phyloP scores from a whole-genome alignment of 148 eudicot species.

The Polygonum aviculare region DNA sequence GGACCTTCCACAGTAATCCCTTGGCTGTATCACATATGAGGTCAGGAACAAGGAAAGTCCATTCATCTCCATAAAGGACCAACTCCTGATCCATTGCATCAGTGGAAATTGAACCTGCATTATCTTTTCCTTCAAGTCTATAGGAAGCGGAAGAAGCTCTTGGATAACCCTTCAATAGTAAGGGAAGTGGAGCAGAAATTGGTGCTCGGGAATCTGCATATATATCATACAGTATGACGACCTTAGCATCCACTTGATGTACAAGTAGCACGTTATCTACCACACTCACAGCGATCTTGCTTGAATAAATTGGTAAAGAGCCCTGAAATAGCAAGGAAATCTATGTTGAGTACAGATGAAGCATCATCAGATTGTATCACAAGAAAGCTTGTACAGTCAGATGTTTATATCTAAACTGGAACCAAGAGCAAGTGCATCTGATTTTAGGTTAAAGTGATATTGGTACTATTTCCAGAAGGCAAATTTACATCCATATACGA shows the following conservation, averaged over 20 bases:
- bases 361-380: background rate
- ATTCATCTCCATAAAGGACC: constrained; percentile 64
- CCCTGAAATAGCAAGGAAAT: constrained; percentile 47
- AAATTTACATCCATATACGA: background rate
- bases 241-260: constrained; percentile 98
- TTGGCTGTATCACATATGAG: constrained; percentile 65
- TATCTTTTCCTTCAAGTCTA: constrained; percentile 26
- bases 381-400: background rate
- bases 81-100: constrained; percentile 33
- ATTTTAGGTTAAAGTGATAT: background rate
- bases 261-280: constrained; percentile 90
- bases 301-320: constrained; percentile 81
- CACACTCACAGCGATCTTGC: constrained; percentile 78
- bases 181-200: constrained; percentile 98
- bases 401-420: background rate
- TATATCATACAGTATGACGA: constrained; percentile 83
- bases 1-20: constrained; percentile 85
- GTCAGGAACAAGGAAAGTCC: constrained; percentile 90
- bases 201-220: constrained; percentile 84
- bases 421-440: background rate
- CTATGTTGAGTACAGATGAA: background rate
- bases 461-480: background rate
- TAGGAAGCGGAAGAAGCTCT: constrained; percentile 33
- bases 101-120: constrained; percentile 35
- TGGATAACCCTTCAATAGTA: constrained; percentile 54